Conservation (phyloP, 108 stramenopile species). For the Halocafeteria seosinensis region DNA sequence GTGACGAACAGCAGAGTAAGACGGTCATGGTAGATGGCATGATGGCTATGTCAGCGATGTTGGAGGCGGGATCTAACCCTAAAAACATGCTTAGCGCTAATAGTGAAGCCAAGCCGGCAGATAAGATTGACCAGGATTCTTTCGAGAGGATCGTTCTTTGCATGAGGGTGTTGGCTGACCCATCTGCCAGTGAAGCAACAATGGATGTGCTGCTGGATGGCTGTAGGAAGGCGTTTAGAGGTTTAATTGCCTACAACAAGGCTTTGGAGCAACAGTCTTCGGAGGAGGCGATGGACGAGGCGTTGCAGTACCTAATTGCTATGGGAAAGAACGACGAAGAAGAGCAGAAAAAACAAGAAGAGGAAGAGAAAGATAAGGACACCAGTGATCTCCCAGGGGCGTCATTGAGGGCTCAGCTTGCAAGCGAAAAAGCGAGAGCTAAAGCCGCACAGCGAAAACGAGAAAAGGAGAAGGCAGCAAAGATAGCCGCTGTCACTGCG, state of each 20-base stretch:
- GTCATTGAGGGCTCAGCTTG: background rate
- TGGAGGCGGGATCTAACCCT: conserved; percentile 29
- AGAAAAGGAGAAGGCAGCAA: no score
- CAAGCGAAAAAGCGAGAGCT: background rate
- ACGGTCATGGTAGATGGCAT: conserved; percentile 43
- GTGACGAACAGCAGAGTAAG: conserved; percentile 27
- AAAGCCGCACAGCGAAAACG: background rate
- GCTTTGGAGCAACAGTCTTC: background rate
- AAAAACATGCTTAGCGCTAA: no score
- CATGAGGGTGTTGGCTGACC: conserved; percentile 64
- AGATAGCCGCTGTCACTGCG: no score
- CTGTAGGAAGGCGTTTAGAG: conserved; percentile 53
- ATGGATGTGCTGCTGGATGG: conserved; percentile 49
- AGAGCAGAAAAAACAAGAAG: conserved; percentile 19
- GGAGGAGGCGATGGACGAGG: background rate
- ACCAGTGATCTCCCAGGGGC: no score
- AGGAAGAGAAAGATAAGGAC: no score
- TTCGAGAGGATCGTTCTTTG: conserved; percentile 70
- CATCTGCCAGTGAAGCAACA: conserved; percentile 49
- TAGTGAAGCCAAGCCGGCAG: background rate
- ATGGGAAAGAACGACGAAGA: conserved; percentile 26
- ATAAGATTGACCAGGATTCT: conserved; percentile 45
- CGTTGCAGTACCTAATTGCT: background rate
- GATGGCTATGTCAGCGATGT: conserved; percentile 59
- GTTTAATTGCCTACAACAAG: conserved; percentile 16